Evolutionary conservation across 495 filamentous ascomycete genomes (phyloP).

Genomic region (Penicillium cosmopolitanum): DNA sequence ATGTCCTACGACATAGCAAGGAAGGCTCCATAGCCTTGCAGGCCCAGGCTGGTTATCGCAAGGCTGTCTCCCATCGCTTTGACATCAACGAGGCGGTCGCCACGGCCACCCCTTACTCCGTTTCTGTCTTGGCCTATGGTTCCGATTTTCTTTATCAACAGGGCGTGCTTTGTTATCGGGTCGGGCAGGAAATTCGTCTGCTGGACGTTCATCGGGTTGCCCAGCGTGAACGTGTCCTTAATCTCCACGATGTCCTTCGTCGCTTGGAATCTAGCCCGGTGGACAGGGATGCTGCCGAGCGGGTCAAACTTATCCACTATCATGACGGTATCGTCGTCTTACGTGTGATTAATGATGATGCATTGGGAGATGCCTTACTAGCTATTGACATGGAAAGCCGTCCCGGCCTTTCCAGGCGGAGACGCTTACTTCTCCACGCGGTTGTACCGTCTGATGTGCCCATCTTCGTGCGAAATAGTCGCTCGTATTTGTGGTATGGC

Average conservation of each 20-base stretch:
- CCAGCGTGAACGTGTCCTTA: slow-evolving; percentile 59
- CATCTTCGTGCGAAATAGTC: slow-evolving; percentile 68
- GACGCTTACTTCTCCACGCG: slow-evolving; percentile 40
- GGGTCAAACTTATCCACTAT: slow-evolving; percentile 64
- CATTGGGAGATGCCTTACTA: slow-evolving; percentile 57
- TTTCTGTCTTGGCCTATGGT: slow-evolving; percentile 61
- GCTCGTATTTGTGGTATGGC: slow-evolving; percentile 68
- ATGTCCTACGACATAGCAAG: slow-evolving; percentile 55
- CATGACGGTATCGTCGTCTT: slow-evolving; percentile 64
- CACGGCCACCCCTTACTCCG: slow-evolving; percentile 63
- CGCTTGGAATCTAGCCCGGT: slow-evolving; percentile 30
- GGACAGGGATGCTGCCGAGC: slow-evolving; percentile 40
- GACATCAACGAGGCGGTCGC: slow-evolving; percentile 66
- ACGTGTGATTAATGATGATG: slow-evolving; percentile 36
- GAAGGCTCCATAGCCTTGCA: slow-evolving; percentile 58
- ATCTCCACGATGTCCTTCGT: slow-evolving; percentile 53
- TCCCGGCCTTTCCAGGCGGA: slow-evolving; percentile 23
- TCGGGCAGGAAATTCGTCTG: slow-evolving; percentile 61
- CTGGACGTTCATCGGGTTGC: slow-evolving; percentile 60
- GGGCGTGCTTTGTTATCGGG: slow-evolving; percentile 66
- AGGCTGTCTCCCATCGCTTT: slow-evolving; percentile 60
- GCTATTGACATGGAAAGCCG: slow-evolving; percentile 53
- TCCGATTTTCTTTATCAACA: slow-evolving; percentile 64
- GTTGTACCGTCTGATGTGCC: slow-evolving; percentile 16
- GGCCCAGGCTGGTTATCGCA: slow-evolving; percentile 50